phyloP scores from a whole-genome alignment of 2,329 filamentous ascomycete species.

The Botrytis aclada region DNA sequence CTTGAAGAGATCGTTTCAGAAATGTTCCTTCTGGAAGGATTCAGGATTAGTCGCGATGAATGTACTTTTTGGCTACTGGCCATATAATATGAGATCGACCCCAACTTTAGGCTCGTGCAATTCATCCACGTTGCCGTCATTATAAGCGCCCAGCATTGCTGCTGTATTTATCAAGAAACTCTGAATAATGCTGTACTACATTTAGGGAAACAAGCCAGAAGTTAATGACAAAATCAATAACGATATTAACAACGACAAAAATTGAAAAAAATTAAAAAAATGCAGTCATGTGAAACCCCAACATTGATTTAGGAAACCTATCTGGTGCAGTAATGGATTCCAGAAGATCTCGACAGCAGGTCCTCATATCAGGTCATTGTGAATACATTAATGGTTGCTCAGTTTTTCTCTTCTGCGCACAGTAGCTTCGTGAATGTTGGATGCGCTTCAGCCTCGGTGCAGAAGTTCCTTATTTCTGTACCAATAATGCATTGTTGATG shows the following conservation, averaged over 20 bases:
- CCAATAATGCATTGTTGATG: not conserved
- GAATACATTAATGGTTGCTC: not conserved
- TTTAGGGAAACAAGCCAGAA: not conserved
- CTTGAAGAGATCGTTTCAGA: slow-evolving; percentile 3
- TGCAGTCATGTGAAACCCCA: too few relatives aligned
- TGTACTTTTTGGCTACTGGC: not conserved
- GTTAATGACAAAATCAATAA: not conserved
- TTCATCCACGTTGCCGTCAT: not conserved
- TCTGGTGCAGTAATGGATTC: not conserved
- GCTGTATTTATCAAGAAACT: too few relatives aligned
- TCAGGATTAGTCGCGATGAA: not conserved
- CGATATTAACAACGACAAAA: not conserved
- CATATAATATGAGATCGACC: not conserved
- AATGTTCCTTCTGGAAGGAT: not conserved
- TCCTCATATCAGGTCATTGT: not conserved
- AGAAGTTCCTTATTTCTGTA: not conserved
- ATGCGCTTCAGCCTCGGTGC: not conserved
- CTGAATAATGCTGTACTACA: not conserved
- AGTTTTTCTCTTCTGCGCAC: not conserved
- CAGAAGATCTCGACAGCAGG: not conserved
- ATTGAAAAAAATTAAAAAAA: not conserved
- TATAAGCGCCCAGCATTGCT: not conserved
- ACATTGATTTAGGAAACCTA: not conserved
- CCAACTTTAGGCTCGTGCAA: not conserved
- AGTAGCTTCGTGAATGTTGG: not conserved